A percentile compares a stretch with the other conserved stretches of the same genome.
Evolutionary conservation across 2,329 filamentous ascomycete genomes (phyloP).

Genomic region (Sporothrix pallida): DNA sequence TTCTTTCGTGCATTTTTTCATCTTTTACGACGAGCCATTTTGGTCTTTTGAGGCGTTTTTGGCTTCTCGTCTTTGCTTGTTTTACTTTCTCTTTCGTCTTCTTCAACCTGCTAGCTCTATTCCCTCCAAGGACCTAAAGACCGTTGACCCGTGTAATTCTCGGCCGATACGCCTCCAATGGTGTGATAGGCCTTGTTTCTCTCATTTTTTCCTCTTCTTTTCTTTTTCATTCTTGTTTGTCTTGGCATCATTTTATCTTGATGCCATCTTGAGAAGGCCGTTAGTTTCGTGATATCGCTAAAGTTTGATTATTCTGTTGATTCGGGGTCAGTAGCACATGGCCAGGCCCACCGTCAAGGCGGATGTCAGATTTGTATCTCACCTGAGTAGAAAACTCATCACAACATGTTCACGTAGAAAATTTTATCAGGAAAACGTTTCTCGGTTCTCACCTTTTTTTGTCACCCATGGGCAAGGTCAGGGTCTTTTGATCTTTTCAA

Average conservation of each 20-base stretch:
- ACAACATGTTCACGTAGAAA: not conserved
- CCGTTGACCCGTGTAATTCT: not conserved
- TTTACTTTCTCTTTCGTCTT: not conserved
- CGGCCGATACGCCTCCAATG: not conserved
- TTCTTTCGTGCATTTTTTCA: not conserved
- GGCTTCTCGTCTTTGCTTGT: not conserved
- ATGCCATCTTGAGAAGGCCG: not conserved
- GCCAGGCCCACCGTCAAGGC: not conserved
- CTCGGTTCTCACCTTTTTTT: not conserved
- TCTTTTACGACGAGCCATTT: constrained; percentile 16
- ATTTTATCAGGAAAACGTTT: not conserved
- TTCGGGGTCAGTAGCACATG: constrained; percentile 3
- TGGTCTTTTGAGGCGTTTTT: not conserved
- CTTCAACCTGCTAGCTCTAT: not conserved
- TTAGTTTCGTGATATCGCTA: not conserved
- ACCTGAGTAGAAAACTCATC: not conserved
- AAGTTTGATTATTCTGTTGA: constrained; percentile 4
- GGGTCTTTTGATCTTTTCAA: not conserved
- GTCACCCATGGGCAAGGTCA: not conserved
- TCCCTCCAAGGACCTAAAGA: not conserved
- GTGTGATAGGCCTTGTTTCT: not conserved
- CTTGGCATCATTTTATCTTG: not conserved
- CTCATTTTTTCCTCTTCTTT: no score
- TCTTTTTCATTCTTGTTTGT: not conserved
- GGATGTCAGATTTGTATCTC: not conserved